These are phyloP conservation scores for Osmanthus fragrans DNA, from an alignment of 257 asterid genomes.

Conservation along the genomic window DNA sequence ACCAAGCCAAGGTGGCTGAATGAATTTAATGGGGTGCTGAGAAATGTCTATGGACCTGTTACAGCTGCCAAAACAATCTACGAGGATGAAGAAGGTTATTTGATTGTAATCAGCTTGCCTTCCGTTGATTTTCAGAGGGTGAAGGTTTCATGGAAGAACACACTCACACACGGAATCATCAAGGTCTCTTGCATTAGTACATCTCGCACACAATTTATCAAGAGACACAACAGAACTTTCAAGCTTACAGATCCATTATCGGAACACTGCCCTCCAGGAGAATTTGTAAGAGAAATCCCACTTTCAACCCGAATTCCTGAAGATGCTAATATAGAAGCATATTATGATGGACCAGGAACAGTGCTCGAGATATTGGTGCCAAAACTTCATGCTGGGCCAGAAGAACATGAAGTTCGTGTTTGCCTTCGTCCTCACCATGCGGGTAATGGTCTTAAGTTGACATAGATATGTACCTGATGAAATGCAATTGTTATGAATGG, in stretches of 20 bases:
- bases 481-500: background rate
- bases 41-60: conserved; percentile 62
- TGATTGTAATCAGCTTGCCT: conserved; percentile 63
- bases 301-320: conserved; percentile 50
- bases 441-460: conserved; percentile 45
- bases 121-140: conserved; percentile 65
- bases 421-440: conserved; percentile 56
- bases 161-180: conserved; percentile 43
- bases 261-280: conserved; percentile 59
- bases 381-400: conserved; percentile 39
- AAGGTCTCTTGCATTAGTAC: conserved; percentile 44
- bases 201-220: conserved; percentile 38
- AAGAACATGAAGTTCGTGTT: conserved; percentile 54
- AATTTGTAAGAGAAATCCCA: conserved; percentile 48
- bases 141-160: conserved; percentile 73
- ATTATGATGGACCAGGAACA: conserved; percentile 39
- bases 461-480: conserved; percentile 20
- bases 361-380: conserved; percentile 53
- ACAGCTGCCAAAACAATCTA: conserved; percentile 70
- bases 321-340: conserved; percentile 54
- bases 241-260: conserved; percentile 42
- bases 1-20: conserved; percentile 58
- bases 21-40: conserved; percentile 60
- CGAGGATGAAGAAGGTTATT: conserved; percentile 69
- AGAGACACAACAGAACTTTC: conserved; percentile 48